A percentile compares a stretch with the other conserved stretches of the same genome.
These are phyloP conservation scores for Trichoderma arundinaceum DNA, from an alignment of 2,329 filamentous ascomycete species.

Conservation along the genomic window DNA sequence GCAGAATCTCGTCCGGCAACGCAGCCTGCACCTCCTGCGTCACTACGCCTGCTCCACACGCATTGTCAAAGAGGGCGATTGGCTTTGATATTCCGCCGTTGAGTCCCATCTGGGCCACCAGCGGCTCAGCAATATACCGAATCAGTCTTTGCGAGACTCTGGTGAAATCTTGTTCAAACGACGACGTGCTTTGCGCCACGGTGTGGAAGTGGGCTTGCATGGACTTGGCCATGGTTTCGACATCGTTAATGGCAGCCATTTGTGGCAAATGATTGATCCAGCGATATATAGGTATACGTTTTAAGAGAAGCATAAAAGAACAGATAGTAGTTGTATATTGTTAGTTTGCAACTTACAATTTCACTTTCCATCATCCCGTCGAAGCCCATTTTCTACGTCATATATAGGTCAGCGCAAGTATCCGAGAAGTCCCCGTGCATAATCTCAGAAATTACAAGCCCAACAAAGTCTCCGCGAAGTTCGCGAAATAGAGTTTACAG, in stretches of 20 bases:
- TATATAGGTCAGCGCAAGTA: slow-evolving; percentile 36
- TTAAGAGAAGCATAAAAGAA: no score
- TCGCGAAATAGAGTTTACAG: neutral
- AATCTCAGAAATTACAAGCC: no score
- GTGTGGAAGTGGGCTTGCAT: slow-evolving; percentile 31
- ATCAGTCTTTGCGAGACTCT: slow-evolving; percentile 34
- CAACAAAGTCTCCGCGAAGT: slow-evolving; percentile 5
- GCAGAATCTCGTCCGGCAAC: slow-evolving; percentile 47
- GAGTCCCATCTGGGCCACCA: slow-evolving; percentile 40
- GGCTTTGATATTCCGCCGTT: slow-evolving; percentile 36
- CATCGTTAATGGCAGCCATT: slow-evolving; percentile 22
- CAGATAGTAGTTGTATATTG: no score
- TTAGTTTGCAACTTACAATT: neutral
- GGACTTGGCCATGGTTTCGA: slow-evolving; percentile 21
- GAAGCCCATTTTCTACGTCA: neutral
- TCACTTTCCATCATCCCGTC: neutral
- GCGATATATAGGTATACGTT: neutral
- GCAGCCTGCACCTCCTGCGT: slow-evolving; percentile 51
- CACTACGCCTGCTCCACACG: slow-evolving; percentile 59
- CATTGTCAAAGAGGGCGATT: slow-evolving; percentile 56
- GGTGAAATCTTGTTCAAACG: slow-evolving; percentile 29
- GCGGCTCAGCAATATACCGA: slow-evolving; percentile 33
- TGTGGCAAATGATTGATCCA: neutral
- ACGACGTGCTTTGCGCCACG: slow-evolving; percentile 4
- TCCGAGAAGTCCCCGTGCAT: slow-evolving; percentile 37